phyloP scores from a whole-genome alignment of 495 filamentous ascomycete genomes.

The Penicilliopsis zonata region DNA sequence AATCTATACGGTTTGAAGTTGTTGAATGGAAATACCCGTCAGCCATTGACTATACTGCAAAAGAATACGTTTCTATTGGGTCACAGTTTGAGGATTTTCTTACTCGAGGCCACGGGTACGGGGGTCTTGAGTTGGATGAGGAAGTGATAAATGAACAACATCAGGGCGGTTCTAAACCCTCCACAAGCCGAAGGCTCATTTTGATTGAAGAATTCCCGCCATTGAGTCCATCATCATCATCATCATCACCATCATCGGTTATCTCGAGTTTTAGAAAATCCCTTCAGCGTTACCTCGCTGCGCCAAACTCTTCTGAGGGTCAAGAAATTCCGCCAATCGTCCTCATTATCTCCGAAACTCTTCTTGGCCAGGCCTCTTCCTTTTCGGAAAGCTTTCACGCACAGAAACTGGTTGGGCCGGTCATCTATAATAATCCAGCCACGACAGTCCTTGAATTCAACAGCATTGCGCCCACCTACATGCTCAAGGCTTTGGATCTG shows the following conservation, averaged over 20 bases:
- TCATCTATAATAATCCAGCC: slow-evolving; percentile 66
- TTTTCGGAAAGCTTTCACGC: slow-evolving; percentile 81
- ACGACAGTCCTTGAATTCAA: slow-evolving; percentile 82
- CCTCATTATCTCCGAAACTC: slow-evolving; percentile 82
- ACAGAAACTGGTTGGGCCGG: slow-evolving; percentile 74
- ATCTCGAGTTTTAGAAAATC: slow-evolving; percentile 64
- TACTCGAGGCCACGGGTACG: slow-evolving; percentile 62
- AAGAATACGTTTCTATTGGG: slow-evolving; percentile 50
- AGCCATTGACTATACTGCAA: slow-evolving; percentile 41
- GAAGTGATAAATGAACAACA: not conserved
- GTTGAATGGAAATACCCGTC: slow-evolving; percentile 85
- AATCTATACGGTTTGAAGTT: slow-evolving; percentile 57
- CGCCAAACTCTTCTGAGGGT: slow-evolving; percentile 20
- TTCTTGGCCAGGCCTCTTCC: slow-evolving; percentile 61
- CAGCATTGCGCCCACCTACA: slow-evolving; percentile 73
- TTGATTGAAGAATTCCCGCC: slow-evolving; percentile 93
- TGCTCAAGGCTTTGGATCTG: slow-evolving; percentile 69
- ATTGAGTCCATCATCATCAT: no score
- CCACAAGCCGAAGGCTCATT: slow-evolving; percentile 44
- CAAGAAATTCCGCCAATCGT: slow-evolving; percentile 58
- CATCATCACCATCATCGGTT: slow-evolving; percentile 48
- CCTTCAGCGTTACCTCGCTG: slow-evolving; percentile 60
- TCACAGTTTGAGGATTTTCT: slow-evolving; percentile 88
- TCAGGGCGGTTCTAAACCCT: slow-evolving; percentile 1
- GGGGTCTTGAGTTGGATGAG: slow-evolving; percentile 49